These are phyloP conservation scores for Fusarium sp. DNA, from an alignment of 2,329 filamentous ascomycete species.

Conservation along the genomic window DNA sequence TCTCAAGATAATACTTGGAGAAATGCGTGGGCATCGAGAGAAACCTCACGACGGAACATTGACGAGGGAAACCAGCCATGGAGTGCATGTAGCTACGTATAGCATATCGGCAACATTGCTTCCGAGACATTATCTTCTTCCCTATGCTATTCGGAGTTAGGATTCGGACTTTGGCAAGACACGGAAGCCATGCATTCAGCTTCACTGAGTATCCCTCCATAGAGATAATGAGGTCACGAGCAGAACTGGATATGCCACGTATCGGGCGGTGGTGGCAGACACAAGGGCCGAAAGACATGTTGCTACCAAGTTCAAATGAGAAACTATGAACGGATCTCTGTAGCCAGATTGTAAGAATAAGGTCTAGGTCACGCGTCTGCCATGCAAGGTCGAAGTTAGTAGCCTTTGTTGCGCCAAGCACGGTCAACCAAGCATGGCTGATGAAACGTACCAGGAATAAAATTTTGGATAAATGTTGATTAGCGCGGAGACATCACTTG, in stretches of 20 bases:
- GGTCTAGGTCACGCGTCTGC: rapidly evolving
- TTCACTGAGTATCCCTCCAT: rapidly evolving
- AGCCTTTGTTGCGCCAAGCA: rapidly evolving
- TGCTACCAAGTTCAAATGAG: too few species aligned
- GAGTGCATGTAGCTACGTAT: too few species aligned
- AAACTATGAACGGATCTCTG: not conserved
- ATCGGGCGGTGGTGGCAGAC: rapidly evolving
- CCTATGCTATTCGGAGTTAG: too few species aligned
- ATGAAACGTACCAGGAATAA: not conserved
- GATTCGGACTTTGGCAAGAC: not conserved
- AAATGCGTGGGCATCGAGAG: not conserved
- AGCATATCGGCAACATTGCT: not conserved
- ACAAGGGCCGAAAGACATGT: not conserved
- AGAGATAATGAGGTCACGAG: too few species aligned
- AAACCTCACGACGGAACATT: rapidly evolving
- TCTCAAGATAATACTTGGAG: too few species aligned
- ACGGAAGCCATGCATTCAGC: rapidly evolving
- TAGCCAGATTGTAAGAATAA: not conserved
- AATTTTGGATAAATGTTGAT: not conserved
- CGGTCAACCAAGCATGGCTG: too few species aligned
- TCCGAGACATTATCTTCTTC: rapidly evolving
- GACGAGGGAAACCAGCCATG: too few species aligned
- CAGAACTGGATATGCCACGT: not conserved
- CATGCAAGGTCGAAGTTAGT: not conserved
- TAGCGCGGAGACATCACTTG: too few species aligned